Percentiles rank a stretch among this genome's conserved stretches.
These are phyloP conservation scores for Fusarium mangiferae DNA, from an alignment of 2,329 filamentous ascomycete species.

Conservation along the genomic window DNA sequence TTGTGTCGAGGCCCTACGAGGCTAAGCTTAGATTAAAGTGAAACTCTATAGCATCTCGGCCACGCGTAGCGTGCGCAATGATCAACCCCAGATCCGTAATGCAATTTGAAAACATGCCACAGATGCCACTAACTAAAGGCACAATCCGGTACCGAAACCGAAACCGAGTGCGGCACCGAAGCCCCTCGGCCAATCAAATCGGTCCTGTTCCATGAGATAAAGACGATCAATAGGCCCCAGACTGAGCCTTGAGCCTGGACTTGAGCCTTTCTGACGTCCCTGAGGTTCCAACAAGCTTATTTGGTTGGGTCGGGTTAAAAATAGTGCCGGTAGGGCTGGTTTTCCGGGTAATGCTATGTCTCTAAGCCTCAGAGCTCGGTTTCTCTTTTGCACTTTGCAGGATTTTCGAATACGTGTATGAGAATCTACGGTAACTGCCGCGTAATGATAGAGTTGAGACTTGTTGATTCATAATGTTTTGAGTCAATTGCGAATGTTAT, in stretches of 20 bases:
- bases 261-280: background rate
- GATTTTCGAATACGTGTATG: background rate
- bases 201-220: background rate
- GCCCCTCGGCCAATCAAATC: background rate
- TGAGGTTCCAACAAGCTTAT: background rate
- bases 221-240: background rate
- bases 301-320: background rate
- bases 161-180: conserved; percentile 3
- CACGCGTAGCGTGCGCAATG: background rate
- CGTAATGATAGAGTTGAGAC: background rate
- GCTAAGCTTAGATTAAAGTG: background rate
- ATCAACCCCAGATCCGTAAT: background rate
- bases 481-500: background rate
- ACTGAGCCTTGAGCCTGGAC: background rate
- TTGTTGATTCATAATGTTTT: background rate
- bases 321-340: background rate
- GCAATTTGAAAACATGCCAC: background rate
- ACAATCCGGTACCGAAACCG: background rate
- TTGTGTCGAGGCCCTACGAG: fast-evolving
- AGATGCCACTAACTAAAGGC: background rate
- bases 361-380: conserved; percentile 10
- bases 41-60: background rate
- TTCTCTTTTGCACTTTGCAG: background rate
- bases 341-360: background rate
- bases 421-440: background rate